phyloP scores from a whole-genome alignment of 345 rosid species.

The Murraya paniculata region DNA sequence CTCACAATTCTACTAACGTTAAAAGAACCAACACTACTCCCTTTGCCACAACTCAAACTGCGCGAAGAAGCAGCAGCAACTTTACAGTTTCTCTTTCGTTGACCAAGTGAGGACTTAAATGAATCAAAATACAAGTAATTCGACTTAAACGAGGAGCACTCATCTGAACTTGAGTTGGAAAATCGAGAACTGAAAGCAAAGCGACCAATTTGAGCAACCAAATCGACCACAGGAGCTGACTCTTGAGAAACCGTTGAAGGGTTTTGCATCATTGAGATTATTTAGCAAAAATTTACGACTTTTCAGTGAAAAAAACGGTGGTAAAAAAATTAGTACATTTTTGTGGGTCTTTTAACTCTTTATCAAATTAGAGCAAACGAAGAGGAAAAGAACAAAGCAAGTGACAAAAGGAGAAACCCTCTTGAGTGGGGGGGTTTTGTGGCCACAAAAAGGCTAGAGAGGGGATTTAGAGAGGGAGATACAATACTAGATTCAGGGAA shows the following conservation, averaged over 20 bases:
- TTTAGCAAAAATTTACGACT: neutral
- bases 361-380: slow-evolving; percentile 12
- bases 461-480: slow-evolving; percentile 2
- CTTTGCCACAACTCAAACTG: slow-evolving; percentile 45
- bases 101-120: slow-evolving; percentile 18
- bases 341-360: slow-evolving; percentile 15
- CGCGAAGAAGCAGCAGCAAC: slow-evolving; percentile 41
- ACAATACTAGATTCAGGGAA: slow-evolving; percentile 3
- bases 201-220: slow-evolving; percentile 47
- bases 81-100: slow-evolving; percentile 31
- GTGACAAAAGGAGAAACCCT: slow-evolving; percentile 10
- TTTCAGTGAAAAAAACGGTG: neutral
- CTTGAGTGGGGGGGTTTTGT: slow-evolving; percentile 5
- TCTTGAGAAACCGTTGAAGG: slow-evolving; percentile 65
- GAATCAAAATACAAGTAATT: slow-evolving; percentile 54
- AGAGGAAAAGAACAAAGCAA: neutral
- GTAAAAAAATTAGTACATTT: slow-evolving; percentile 25
- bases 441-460: slow-evolving; percentile 17
- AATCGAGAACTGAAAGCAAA: slow-evolving; percentile 41
- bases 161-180: slow-evolving; percentile 39
- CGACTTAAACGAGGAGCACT: slow-evolving; percentile 42
- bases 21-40: slow-evolving; percentile 30
- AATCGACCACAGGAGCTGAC: slow-evolving; percentile 47
- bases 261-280: slow-evolving; percentile 46
- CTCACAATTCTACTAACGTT: slow-evolving; percentile 40